Conservation (phyloP, 2,329 filamentous ascomycete species). For the Curvularia sp. region DNA sequence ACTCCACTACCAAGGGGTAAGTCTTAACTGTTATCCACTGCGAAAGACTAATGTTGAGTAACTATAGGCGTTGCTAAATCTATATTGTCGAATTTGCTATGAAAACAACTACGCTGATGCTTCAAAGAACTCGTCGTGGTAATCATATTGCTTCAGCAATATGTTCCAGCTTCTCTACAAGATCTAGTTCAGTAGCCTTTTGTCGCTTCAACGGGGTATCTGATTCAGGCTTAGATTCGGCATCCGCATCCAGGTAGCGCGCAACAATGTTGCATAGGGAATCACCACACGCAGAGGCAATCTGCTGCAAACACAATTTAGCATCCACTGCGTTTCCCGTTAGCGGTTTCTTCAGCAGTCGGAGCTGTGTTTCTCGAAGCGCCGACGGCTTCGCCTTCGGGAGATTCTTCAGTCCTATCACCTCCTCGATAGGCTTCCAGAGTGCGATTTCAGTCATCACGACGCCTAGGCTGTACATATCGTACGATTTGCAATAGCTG, state of each 20-base stretch:
- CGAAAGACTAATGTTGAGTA: not conserved
- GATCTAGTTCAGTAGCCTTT: not conserved
- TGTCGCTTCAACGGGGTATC: no score
- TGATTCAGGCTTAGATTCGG: not conserved
- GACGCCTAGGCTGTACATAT: conserved; percentile 62
- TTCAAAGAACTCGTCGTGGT: not conserved
- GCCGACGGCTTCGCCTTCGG: not conserved
- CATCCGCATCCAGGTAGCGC: not conserved
- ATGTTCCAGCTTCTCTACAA: not conserved
- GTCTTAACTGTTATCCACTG: not conserved
- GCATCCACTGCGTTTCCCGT: not conserved
- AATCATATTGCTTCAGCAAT: not conserved
- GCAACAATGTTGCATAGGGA: not conserved
- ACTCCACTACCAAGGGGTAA: not conserved
- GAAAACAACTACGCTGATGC: not conserved
- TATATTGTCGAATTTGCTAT: not conserved
- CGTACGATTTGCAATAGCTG: conserved; percentile 59
- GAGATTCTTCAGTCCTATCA: not conserved
- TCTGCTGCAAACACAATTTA: not conserved
- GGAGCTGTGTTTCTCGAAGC: not conserved
- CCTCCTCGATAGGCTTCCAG: conserved; percentile 58
- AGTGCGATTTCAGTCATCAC: conserved; percentile 63
- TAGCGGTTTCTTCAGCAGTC: not conserved
- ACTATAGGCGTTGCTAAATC: not conserved
- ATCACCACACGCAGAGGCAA: not conserved